Conservation (phyloP, 495 filamentous ascomycete genomes). For the Amphirosellinia nigrospora region DNA sequence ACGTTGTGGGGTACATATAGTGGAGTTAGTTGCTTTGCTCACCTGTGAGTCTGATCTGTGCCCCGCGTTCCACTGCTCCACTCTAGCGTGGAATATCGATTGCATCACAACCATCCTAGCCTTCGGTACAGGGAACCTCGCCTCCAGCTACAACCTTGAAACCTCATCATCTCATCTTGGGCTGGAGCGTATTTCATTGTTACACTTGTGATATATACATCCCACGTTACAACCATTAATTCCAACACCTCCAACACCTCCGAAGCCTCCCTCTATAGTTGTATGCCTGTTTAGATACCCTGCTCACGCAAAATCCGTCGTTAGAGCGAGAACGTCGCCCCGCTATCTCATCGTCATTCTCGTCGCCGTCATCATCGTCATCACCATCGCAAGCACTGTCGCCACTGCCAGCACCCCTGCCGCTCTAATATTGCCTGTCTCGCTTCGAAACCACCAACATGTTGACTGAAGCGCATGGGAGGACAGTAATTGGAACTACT, state of each 20-base stretch:
- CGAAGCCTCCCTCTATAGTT: not conserved
- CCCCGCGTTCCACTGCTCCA: not conserved
- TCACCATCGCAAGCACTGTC: not conserved
- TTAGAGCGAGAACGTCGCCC: not conserved
- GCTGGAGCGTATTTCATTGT: not conserved
- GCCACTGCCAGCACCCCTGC: not conserved
- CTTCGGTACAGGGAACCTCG: not conserved
- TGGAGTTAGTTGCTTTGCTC: too few species aligned
- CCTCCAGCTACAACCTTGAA: not conserved
- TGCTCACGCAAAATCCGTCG: not conserved
- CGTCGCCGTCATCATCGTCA: not conserved
- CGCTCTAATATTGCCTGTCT: not conserved
- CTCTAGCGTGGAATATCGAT: not conserved
- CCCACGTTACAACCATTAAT: not conserved
- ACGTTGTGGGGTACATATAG: too few species aligned
- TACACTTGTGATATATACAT: not conserved
- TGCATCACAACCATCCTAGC: not conserved
- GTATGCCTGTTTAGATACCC: not conserved
- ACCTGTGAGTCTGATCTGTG: too few species aligned
- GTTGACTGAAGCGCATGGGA: constrained; percentile 2
- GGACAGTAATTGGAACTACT: not conserved
- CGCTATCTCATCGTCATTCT: constrained; percentile 14
- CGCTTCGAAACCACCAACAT: constrained; percentile 19
- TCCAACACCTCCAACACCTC: not conserved
- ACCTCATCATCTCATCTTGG: not conserved